Base-by-base conservation (phyloP, 1,139 yeast genomes). In the Zygoascus meyerae region DNA sequence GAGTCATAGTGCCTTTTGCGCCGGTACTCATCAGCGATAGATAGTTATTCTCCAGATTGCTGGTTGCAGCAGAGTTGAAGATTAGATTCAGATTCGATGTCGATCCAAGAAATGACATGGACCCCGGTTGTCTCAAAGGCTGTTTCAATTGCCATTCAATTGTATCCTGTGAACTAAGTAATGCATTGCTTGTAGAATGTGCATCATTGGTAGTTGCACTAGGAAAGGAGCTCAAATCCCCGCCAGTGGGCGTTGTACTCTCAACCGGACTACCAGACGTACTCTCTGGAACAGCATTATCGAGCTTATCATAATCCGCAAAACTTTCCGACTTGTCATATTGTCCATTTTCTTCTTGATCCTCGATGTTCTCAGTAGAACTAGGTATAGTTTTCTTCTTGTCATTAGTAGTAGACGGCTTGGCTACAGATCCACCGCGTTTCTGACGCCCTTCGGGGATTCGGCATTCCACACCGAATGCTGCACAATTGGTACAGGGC, bases 401-500 rank as follows among this genome's bases (percentile, higher is more conserved):
- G 26, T 35, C 38, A 18, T 16, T 35, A 18, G 29, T 11, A 18
- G 39, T 29, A 12, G 45, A 31, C 2, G 47, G 30, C 28, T 46
- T 40, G 18, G 45, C 16, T 28, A 40, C 40, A 11, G 32, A 21
- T n/a, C 46, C 56, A 21, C 49, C 60, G 34, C 59, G 78, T 60
- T 59, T 73, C 69, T 60, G 74, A 51, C 58, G 63, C n/a, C 62
- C 58, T 45, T 79, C 85, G 1, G 87, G 87, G 43, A 81, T 70
- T 33, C 71, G 69, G 66, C 90, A 83, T 52, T 81, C 87, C 61
- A 86, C 80, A 2, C 86, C 85, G 66, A 83, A 83, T 1, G 89
- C 84, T 43, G 81, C 74, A 61, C 90, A 83, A 62, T 83, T 83
- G 29, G 89, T 81, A 60, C 90, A 83, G 2, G 90, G 90, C 56